Percentiles rank a stretch among this genome's conserved stretches.
phyloP scores from a whole-genome alignment of 164 flowering plant species.

The Dillenia suffruticosa region DNA sequence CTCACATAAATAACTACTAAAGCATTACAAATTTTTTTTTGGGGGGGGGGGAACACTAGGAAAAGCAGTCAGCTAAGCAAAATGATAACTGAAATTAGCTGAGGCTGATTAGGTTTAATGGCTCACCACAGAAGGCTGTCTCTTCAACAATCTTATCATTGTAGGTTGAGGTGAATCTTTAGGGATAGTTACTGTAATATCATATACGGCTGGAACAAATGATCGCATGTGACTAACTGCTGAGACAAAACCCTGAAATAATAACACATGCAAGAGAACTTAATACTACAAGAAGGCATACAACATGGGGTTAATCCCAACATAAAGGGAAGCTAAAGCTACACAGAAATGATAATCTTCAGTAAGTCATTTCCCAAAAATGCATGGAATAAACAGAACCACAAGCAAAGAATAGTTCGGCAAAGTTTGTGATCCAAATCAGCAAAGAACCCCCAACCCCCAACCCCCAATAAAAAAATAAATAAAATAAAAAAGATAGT shows the following conservation, averaged over 20 bases:
- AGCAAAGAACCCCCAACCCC: no score
- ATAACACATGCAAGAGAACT: background rate
- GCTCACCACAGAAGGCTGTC: slow-evolving; percentile 87
- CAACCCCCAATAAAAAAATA: no score
- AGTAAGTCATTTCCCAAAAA: no score
- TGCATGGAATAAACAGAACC: no score
- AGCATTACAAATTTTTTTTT: background rate
- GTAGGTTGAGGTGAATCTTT: slow-evolving; percentile 72
- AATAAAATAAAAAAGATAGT: no score
- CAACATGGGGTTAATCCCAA: no score
- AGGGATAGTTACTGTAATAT: slow-evolving; percentile 80
- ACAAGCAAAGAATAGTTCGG: no score
- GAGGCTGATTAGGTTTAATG: background rate
- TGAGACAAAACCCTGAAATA: slow-evolving; percentile 83
- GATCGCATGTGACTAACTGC: slow-evolving; percentile 83
- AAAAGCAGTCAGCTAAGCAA: background rate
- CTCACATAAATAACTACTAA: background rate
- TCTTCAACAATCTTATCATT: slow-evolving; percentile 75
- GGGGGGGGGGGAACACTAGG: no score
- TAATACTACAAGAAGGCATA: no score
- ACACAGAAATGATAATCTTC: no score
- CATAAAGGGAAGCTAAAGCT: no score
- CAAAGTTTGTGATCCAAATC: no score
- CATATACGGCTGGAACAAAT: slow-evolving; percentile 95
- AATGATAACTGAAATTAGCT: background rate